Percentiles rank a stretch among this genome's conserved stretches.
phyloP scores from a whole-genome alignment of 305 asterid genomes.

The Rubia balearica region DNA sequence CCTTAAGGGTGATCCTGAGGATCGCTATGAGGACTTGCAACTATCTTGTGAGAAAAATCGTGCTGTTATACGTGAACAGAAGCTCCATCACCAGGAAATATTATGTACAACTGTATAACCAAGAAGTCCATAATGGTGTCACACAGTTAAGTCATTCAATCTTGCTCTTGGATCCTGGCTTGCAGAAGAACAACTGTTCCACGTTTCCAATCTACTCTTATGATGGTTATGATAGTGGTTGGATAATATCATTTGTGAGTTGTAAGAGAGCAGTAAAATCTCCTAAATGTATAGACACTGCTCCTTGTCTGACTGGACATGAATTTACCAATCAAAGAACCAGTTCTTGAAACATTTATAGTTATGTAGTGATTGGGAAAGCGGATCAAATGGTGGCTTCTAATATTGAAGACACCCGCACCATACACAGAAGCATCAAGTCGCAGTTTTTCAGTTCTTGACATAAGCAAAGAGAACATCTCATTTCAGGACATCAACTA shows the following conservation, averaged over 20 bases:
- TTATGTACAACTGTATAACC: not conserved
- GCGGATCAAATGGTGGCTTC: not conserved
- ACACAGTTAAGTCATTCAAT: not conserved
- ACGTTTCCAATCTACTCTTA: not conserved
- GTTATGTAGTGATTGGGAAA: not conserved
- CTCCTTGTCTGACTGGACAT: not conserved
- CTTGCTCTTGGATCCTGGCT: not conserved
- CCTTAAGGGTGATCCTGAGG: slow-evolving; percentile 7
- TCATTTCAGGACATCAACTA: slow-evolving; percentile 1
- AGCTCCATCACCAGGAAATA: too few species aligned
- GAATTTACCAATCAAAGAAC: not conserved
- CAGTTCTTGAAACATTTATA: not conserved
- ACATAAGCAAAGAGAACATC: not conserved
- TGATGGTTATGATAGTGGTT: not conserved
- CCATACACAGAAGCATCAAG: not conserved
- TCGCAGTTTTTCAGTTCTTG: not conserved
- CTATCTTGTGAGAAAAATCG: too few species aligned
- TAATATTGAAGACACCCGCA: slow-evolving; percentile 11
- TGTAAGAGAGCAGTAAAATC: not conserved
- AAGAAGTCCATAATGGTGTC: not conserved
- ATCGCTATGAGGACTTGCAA: too few species aligned
- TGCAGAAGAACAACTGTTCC: slow-evolving; percentile 9
- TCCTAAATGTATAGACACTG: not conserved
- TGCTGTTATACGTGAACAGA: too few species aligned
- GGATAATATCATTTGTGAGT: not conserved